Evolutionary conservation across 177 flowering plant genomes (phyloP), one percentile per base, ranked within the genome.

Genomic region (Vitis hybrid): DNA sequence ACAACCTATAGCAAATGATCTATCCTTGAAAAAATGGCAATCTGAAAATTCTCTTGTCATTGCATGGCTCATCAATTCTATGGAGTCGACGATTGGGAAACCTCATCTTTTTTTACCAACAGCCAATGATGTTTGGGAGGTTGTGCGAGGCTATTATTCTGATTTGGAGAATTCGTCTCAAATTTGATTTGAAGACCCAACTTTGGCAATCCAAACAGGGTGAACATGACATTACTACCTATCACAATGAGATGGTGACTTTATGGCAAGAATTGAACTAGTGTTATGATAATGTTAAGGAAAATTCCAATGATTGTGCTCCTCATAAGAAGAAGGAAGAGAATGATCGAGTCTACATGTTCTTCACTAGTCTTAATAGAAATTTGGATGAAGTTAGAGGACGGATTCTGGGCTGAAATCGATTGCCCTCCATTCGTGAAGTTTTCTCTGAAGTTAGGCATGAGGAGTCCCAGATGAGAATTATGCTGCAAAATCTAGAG

Each of bases 391-490:
- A 38, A 38, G 44, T 38, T 38, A 4, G 1, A 38, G 44, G 9
- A 4, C 1, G 0, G 7, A 38, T 38, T 38, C 0, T 38, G 0
- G 9, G 44, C 1, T 0, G 1, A 7, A 38, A 7, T 1, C 44
- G 8, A 38, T 1, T 38, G 1, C 44, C 44, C 8, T 33, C 44
- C 8, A 38, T 38, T 38, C 8, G 1, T 4, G 9, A 60, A 17
- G 63, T 60, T 60, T 60, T 60, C 11, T 60, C 63, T 60, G 0
- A 60, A 19, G 19, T 60, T 19, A 60, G 63, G 11, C 63, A 17
- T 15, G 63, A 60, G 33, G 63, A 60, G 14, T 60, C 63, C 28
- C 28, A 3, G 4, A 24, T 0, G 28, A 24, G 28, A 24, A 24
- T 24, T 24, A 24, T 24, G 28, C 4, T 24, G 28, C 28, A 24